Conservation (phyloP, 495 filamentous ascomycete species). For the Corynascus novoguineensis region DNA sequence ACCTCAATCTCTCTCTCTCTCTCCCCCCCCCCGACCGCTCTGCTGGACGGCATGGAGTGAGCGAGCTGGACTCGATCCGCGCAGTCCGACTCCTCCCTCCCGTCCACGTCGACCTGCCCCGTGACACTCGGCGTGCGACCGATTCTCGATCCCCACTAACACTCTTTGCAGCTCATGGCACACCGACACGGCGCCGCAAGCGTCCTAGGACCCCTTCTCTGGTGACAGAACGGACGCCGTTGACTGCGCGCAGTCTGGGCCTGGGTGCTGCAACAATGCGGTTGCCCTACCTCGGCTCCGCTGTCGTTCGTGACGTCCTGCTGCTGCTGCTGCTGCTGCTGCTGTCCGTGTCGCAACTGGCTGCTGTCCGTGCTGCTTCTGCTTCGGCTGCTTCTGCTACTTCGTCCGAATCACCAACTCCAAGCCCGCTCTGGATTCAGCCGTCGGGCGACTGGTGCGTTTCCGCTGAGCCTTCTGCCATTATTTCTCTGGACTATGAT, state of each 20-base stretch:
- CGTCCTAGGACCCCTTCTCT: constrained; percentile 30
- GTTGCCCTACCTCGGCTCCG: constrained; percentile 28
- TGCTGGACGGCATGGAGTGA: constrained; percentile 9
- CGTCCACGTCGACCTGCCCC: neutral
- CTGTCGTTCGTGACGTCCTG: constrained; percentile 36
- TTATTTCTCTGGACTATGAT: constrained; percentile 5
- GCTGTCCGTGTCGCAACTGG: constrained; percentile 31
- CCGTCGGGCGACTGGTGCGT: constrained; percentile 42
- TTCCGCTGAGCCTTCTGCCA: neutral
- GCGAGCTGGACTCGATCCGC: constrained; percentile 5
- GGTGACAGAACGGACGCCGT: constrained; percentile 23
- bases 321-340: constrained; percentile 39
- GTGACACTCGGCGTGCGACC: neutral
- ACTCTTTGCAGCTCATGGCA: constrained; percentile 30
- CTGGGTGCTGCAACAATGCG: constrained; percentile 33
- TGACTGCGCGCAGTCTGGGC: constrained; percentile 13
- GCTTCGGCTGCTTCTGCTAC: constrained; percentile 10
- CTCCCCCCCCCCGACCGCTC: neutral
- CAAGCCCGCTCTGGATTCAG: constrained; percentile 37
- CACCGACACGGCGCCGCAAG: constrained; percentile 24
- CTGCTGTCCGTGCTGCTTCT: constrained; percentile 17
- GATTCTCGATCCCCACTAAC: constrained; percentile 10
- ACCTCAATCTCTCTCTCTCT: neutral
- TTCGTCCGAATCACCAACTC: constrained; percentile 7
- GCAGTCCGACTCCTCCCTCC: neutral